These are phyloP conservation scores for Diaporthe humulicola DNA, from an alignment of 2,329 filamentous ascomycete species.

Conservation along the genomic window DNA sequence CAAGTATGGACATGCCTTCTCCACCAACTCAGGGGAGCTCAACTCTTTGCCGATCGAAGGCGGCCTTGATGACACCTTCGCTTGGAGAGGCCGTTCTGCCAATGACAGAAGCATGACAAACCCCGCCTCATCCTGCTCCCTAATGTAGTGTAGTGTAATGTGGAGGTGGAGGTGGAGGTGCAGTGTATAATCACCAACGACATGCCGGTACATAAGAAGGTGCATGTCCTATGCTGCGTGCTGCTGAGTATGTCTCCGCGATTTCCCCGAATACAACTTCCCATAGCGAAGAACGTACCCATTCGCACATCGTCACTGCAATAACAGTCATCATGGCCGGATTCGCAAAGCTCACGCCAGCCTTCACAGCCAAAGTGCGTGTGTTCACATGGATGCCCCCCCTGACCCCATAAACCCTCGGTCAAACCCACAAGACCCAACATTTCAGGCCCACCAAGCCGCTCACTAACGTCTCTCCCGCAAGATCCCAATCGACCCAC, in stretches of 20 bases:
- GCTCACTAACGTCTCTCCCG: conserved; percentile 8
- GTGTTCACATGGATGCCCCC: neutral
- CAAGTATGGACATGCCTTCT: neutral
- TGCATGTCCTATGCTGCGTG: neutral
- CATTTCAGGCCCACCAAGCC: neutral
- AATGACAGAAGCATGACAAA: conserved; percentile 23
- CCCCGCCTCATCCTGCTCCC: conserved; percentile 8
- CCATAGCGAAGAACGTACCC: neutral
- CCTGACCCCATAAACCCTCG: neutral
- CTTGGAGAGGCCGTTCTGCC: conserved; percentile 1
- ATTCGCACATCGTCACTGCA: neutral
- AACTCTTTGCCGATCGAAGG: neutral
- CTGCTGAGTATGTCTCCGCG: neutral
- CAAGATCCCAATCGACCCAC: conserved; percentile 47
- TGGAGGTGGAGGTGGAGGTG: conserved; percentile 1
- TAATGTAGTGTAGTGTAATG: neutral
- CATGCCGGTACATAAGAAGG: conserved; percentile 5
- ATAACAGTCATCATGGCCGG: conserved; percentile 47
- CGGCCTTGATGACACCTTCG: neutral
- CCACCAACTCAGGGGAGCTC: conserved; percentile 11
- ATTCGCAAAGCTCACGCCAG: conserved; percentile 56
- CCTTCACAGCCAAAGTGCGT: conserved; percentile 53
- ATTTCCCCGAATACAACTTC: neutral
- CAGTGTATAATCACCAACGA: neutral
- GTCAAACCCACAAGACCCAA: neutral